phyloP scores from a whole-genome alignment of 176 grass and related monocot species.

The Avena atlantica region DNA sequence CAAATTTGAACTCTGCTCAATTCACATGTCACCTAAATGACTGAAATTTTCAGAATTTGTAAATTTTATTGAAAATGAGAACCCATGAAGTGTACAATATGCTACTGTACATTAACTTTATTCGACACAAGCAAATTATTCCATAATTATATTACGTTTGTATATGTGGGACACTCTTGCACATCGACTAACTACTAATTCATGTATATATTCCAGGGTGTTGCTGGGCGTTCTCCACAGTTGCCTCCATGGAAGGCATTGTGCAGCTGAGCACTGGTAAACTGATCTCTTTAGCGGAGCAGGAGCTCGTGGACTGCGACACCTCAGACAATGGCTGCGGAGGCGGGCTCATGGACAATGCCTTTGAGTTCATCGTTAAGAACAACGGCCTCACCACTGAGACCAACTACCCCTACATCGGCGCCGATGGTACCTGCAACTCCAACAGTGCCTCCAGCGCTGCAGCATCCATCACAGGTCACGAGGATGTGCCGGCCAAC shows the following conservation, averaged over 20 bases:
- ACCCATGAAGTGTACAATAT: background rate
- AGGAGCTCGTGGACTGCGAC: conserved; percentile 4
- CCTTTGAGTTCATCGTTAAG: background rate
- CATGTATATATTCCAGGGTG: background rate
- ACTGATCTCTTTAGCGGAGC: background rate
- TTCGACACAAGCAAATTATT: background rate
- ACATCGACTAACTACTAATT: background rate
- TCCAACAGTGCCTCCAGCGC: background rate
- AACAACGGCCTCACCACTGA: background rate
- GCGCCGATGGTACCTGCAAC: background rate
- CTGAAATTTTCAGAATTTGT: background rate
- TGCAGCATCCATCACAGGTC: background rate
- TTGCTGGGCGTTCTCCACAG: background rate
- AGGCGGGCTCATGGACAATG: background rate
- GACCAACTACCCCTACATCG: background rate
- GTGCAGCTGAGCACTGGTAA: background rate
- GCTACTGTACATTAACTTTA: background rate
- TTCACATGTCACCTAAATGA: background rate
- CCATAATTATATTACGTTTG: background rate
- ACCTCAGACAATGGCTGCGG: background rate
- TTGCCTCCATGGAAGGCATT: conserved; percentile 2
- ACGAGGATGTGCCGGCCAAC: background rate
- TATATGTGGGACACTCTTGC: background rate
- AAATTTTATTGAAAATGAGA: background rate
- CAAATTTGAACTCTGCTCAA: background rate